Percentiles rank a stretch among this genome's conserved stretches.
Evolutionary conservation across 2,329 filamentous ascomycete genomes (phyloP).

Genomic region (Berkeleyomyces rouxiae): DNA sequence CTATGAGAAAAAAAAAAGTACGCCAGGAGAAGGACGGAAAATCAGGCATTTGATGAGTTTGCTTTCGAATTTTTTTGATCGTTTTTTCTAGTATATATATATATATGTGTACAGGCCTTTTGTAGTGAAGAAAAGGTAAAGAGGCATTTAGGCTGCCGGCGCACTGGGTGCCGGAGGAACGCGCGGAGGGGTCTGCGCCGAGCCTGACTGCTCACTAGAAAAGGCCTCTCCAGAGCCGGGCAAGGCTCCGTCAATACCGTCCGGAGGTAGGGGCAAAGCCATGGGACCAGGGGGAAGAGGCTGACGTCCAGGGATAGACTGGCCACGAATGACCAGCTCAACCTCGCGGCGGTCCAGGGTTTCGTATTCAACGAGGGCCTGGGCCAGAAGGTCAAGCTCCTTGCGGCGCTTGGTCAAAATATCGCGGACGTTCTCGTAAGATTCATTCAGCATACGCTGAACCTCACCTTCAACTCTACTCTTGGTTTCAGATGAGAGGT

Average conservation of each 20-base stretch:
- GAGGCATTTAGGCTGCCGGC: slow-evolving; percentile 2
- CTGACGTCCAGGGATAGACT: slow-evolving; percentile 54
- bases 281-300: slow-evolving; percentile 39
- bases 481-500: slow-evolving; percentile 73
- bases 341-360: slow-evolving; percentile 81
- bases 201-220: slow-evolving; percentile 4
- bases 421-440: slow-evolving; percentile 53
- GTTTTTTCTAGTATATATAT: neutral
- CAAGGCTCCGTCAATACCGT: slow-evolving; percentile 6
- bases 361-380: slow-evolving; percentile 87
- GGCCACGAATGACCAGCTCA: slow-evolving; percentile 72
- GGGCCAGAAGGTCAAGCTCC: slow-evolving; percentile 74
- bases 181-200: slow-evolving; percentile 6
- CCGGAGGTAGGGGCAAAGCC: slow-evolving; percentile 25
- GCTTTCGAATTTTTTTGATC: neutral
- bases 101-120: slow-evolving; percentile 1
- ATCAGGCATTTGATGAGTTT: neutral
- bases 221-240: slow-evolving; percentile 12
- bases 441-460: slow-evolving; percentile 66
- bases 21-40: neutral
- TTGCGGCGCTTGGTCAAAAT: slow-evolving; percentile 60
- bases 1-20: neutral
- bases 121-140: neutral
- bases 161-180: slow-evolving; percentile 8
- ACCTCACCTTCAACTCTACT: slow-evolving; percentile 79